These are phyloP conservation scores for Cryphonectria japonica DNA, from an alignment of 2,329 filamentous ascomycete genomes.

Conservation along the genomic window DNA sequence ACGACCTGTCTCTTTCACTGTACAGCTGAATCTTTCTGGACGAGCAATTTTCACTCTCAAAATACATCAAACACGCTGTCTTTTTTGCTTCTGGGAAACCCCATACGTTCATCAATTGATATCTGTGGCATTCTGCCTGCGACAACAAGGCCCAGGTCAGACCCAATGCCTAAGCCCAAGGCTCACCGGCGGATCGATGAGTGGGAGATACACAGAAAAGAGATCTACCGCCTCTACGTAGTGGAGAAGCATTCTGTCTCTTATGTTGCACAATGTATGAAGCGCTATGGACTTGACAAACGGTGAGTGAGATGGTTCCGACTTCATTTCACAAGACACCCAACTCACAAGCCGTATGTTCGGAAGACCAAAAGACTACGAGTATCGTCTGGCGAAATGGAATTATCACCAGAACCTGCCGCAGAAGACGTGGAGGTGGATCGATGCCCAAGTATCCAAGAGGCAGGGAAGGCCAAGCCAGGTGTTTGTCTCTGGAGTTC, in stretches of 20 bases:
- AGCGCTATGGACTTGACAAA: not conserved
- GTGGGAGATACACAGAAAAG: constrained; percentile 1
- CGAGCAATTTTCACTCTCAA: not conserved
- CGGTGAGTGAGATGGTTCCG: not conserved
- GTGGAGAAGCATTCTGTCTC: not conserved
- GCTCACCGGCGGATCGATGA: not conserved
- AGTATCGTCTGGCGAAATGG: constrained; percentile 11
- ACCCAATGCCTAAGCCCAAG: constrained; percentile 3
- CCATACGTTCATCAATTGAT: not conserved
- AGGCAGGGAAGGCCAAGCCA: not conserved
- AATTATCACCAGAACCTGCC: not conserved
- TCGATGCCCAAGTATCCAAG: not conserved
- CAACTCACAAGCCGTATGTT: too few species aligned
- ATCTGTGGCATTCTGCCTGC: too few species aligned
- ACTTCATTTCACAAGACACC: not conserved
- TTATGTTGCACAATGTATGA: not conserved
- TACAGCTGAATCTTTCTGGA: not conserved
- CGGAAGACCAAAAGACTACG: constrained; percentile 10
- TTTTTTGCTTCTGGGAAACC: too few species aligned
- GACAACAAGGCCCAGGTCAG: not conserved
- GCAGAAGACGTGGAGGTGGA: too few species aligned
- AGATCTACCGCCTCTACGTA: not conserved
- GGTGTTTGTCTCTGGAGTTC: not conserved
- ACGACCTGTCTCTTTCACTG: too few species aligned
- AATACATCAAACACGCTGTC: not conserved